Percentiles rank a stretch among this genome's conserved stretches.
Evolutionary conservation across 2,329 filamentous ascomycete species (phyloP).

Genomic region (Venturia nashicola): DNA sequence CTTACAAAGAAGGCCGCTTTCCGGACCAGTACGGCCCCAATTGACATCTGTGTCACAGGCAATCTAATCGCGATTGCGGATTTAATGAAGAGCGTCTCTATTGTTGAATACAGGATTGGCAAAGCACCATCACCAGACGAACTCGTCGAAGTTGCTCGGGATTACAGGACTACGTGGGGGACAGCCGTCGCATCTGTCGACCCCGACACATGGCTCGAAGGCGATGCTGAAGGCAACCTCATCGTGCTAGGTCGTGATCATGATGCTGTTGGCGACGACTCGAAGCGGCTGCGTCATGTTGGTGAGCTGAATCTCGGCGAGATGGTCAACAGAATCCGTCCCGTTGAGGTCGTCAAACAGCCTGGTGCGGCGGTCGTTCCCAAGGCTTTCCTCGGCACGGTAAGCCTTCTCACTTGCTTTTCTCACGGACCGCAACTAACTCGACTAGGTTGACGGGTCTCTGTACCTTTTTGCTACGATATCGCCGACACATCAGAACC

Average conservation of each 20-base stretch:
- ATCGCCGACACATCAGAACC: slow-evolving; percentile 56
- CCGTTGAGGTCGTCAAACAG: slow-evolving; percentile 43
- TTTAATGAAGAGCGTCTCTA: slow-evolving; percentile 80
- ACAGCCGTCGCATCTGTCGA: slow-evolving; percentile 66
- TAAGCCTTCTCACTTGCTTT: slow-evolving; percentile 32
- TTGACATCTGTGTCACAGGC: slow-evolving; percentile 64
- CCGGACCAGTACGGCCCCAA: slow-evolving; percentile 70
- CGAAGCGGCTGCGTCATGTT: slow-evolving; percentile 55
- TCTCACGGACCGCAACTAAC: slow-evolving; percentile 5
- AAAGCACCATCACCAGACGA: slow-evolving; percentile 41
- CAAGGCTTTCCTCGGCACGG: slow-evolving; percentile 78
- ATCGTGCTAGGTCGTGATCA: slow-evolving; percentile 64
- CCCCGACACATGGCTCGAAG: slow-evolving; percentile 64
- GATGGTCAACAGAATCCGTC: slow-evolving; percentile 80
- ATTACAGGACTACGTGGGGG: slow-evolving; percentile 71
- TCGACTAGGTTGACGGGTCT: slow-evolving; percentile 66
- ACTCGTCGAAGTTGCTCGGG: slow-evolving; percentile 63
- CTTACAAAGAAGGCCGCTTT: slow-evolving; percentile 65
- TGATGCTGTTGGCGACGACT: slow-evolving; percentile 65
- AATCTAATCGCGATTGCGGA: slow-evolving; percentile 76
- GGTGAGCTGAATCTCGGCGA: slow-evolving; percentile 82
- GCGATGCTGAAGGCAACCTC: slow-evolving; percentile 80
- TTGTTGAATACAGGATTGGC: slow-evolving; percentile 56
- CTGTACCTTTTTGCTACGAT: slow-evolving; percentile 86
- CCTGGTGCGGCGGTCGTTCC: slow-evolving; percentile 60